Conservation (phyloP, 2,329 filamentous ascomycete species). For the Domatiomyces catenatus region DNA sequence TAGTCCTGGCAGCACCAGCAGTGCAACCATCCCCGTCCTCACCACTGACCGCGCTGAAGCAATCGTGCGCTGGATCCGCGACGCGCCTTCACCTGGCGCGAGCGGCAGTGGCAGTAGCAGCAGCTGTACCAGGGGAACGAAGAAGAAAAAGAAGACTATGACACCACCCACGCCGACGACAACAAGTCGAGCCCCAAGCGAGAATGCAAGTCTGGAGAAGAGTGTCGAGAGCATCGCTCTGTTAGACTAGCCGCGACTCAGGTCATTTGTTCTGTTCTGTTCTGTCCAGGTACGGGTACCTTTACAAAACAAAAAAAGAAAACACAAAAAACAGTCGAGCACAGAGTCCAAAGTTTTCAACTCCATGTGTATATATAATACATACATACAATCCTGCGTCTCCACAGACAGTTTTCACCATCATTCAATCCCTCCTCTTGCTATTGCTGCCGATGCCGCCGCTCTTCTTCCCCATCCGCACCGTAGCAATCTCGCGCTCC, state of each 20-base stretch:
- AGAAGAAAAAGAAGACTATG: background rate
- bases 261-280: too few species aligned
- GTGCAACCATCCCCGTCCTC: slow-evolving; percentile 41
- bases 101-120: slow-evolving; percentile 3
- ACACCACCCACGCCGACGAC: background rate
- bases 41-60: slow-evolving; percentile 53
- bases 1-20: background rate
- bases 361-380: too few species aligned
- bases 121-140: background rate
- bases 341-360: too few species aligned
- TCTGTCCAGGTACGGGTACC: background rate
- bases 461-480: slow-evolving; percentile 24
- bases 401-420: too few species aligned
- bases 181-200: background rate
- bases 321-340: too few species aligned
- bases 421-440: too few species aligned
- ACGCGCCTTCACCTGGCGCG: slow-evolving; percentile 32
- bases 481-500: slow-evolving; percentile 50
- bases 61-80: slow-evolving; percentile 53
- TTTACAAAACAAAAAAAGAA: too few species aligned
- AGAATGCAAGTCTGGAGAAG: slow-evolving; percentile 4
- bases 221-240: slow-evolving; percentile 11
- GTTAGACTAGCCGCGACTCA: slow-evolving; percentile 7
- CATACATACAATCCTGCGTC: too few species aligned
- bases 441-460: too few species aligned